Base-by-base conservation (phyloP, 2,329 filamentous ascomycete species). In the Ascochyta fabae region DNA sequence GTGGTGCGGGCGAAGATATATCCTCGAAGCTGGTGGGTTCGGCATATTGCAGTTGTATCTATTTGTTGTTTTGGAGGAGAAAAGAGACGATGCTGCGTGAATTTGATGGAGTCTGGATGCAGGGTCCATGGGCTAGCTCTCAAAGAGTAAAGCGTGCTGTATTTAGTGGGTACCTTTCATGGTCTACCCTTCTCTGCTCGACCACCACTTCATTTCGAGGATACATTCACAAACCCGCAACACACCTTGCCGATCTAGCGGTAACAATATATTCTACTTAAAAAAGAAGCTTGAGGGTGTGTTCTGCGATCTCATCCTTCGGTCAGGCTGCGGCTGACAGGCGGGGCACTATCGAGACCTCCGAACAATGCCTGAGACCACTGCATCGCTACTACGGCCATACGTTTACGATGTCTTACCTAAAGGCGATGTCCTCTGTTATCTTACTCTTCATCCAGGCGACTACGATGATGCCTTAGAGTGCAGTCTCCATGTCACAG, bases 1-100 rank as follows among this genome's bases (percentile, higher is more conserved):
- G 0, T 60, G 56, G 10, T 67, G 66, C 0, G 64, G 60, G 31
- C 56, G 60, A 8, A 72, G 63, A 49, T 71, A 56, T 7, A 72
- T 69, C 22, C 61, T 62, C 9, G 67, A 67, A 15, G 62, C 59
- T 4, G 66, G 64, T 39, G 35, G 29, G 22, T 36, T 51, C 12
- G 47, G 33, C 53, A 56, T 56, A 10, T 44, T 39, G 43, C 16
- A 22, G 26, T 56, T 44, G 33, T 39, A 7, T 34, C 39, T 39
- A 10, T 34, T 38, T 50, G 42, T 39, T 56, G 42, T 51, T 51
- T 48, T 4, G 40, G 23, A 23, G 31, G 9, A 27, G 38, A 40
- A 42, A 31, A 13, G 27, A 24, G 33, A 22, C 31, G 42, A 24
- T 39, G 13, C 9, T 56, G 53, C 53, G 47, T 56, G 53, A 56